Base-by-base conservation (phyloP, 2,329 filamentous ascomycete genomes). In the Dactylonectria macrodidyma region DNA sequence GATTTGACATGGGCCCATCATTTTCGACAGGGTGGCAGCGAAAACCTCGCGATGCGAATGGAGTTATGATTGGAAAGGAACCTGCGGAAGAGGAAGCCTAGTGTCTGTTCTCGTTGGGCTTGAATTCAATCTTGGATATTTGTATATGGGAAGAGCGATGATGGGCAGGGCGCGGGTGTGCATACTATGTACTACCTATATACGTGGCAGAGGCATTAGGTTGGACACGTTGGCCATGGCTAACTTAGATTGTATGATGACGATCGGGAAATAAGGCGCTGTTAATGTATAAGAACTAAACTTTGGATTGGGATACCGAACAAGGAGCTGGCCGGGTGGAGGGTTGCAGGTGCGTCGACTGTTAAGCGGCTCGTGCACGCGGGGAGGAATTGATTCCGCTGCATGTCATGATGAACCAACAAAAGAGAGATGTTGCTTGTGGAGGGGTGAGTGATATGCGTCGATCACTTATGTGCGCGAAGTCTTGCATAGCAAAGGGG, bases 21-120 rank as follows among this genome's bases (percentile, higher is more conserved):
- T 95, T 96, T 79, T 90, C 88, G 73, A 97, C 94, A 1, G 94
- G 94, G 1, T 97, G 94, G 94, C 83, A 89, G 81, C 85, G 94
- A 66, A 92, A 92, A 79, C 87, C 90, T 3, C 85, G 91, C 71
- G 87, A 84, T 68, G 77, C 76, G 55, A 76, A 82, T 10, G 84
- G 84, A 1, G 82, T 83, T 59, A 80, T 85, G 4, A 75, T 82
- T 46, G 65, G 65, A 19, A 66, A 70, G 56, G 68, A 73, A 57
- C 65, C 55, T 8, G 59, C 71, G 50, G 55, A 61, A 44, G 55
- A 33, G 9, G 44, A 54, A 24, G 57, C 52, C 12, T 62, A 67
- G 26, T 19, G 11, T 46, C 26, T 33, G 38, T 9, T 19, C 22
- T 24, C 56, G 5, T 44, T n/a, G 41, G 14, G 6, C 16, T 19